Base-by-base conservation (phyloP, 140 eudicot species). In the Senecio squalidus region DNA sequence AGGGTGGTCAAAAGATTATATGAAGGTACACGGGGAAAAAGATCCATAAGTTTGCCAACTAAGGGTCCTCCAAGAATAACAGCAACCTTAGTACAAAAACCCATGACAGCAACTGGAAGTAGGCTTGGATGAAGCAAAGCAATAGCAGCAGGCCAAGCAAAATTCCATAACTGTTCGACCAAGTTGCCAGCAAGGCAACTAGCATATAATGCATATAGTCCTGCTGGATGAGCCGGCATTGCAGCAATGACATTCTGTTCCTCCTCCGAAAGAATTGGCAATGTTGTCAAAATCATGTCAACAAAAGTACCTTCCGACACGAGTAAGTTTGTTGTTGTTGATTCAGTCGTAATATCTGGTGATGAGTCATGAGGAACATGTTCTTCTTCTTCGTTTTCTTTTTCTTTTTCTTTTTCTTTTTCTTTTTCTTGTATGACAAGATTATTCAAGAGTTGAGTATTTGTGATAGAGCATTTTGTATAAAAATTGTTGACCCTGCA, bases 141-240 rank as follows among this genome's bases (percentile, higher is more conserved):
- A 67, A 92, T 87, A 69, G 94, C 84, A 56, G 78, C 95, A 66
- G 95, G 98, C 84, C 96, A 88, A 57, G 98, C 92, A 33, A 92
- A 86, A 75, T 69, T 79, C 98, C 96, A 92, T 14, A 92, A 84
- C 64, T 92, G 96, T 76, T 92, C 98, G 75, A 92, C 96, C 80
- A 87, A 23, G 50, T 82, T 81, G 50, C 96, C 98, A 72, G 87
- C 95, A 65, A 92, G 66, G 72, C 96, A 86, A 81, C 78, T 86
- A 55, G 98, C 98, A 39, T 92, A 92, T 44, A 92, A 55, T 41
- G 98, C 96, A 38, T 83, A 84, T 60, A 92, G 75, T 50, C 96
- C 98, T 62, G 98, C 93, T 62, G 98, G 98, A 82, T 92, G 98
- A 30, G 98, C 98, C 43, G 98, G 98, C 62, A 79, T 79, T 67